Base-by-base conservation (phyloP, 1,284 basidiomycete species). In the Pterulicium gracile region DNA sequence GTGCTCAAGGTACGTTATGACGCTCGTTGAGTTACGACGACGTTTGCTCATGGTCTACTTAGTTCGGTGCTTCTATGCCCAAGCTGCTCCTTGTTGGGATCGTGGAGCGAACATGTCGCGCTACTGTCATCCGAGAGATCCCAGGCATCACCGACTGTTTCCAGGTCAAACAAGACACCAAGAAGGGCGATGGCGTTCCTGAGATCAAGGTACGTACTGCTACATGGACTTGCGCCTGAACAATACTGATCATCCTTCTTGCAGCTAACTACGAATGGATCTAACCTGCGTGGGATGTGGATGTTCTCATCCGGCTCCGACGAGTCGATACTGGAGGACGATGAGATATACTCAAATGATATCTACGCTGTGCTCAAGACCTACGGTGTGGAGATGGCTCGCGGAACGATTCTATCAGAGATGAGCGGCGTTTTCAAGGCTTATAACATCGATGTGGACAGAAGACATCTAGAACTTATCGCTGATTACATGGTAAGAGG, bases 371-470 rank as follows among this genome's bases (percentile, higher is more conserved):
- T 95, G 45, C 69, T 98, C 41, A 80, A 79, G 58, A 88, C 91
- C 1, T 98, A 98, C 60, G 96, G 96, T 47, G 95, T 99, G 22
- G 96, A 99, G 67, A 95, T 96, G 65, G 96, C 95, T 19, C 83
- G 96, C 36, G 82, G 84, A 21, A 83, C 91, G n/a, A 90, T 99
- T 58, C 68, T 96, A 47, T 72, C 75, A 49, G 95, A 98, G 65
- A 89, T 98, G 68, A 76, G 83, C 41, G 81, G 79, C 32, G 92
- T 99, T 46, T 99, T 99, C 65, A 83, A 80, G n/a, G 92, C 88
- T 2, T 99, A 99, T 69, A 95, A 88, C 60, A 99, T 99, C 59
- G 89, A 88, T 50, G 96, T 99, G 47, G 86, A 98, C 65, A 81
- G 80, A 56, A 81, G 96, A 47, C 96, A 99, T 72, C 72, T 98